Evolutionary conservation across 139 green algal species (phyloP), one percentile per base, ranked within the genome.

Genomic region (Trebouxia sp.): DNA sequence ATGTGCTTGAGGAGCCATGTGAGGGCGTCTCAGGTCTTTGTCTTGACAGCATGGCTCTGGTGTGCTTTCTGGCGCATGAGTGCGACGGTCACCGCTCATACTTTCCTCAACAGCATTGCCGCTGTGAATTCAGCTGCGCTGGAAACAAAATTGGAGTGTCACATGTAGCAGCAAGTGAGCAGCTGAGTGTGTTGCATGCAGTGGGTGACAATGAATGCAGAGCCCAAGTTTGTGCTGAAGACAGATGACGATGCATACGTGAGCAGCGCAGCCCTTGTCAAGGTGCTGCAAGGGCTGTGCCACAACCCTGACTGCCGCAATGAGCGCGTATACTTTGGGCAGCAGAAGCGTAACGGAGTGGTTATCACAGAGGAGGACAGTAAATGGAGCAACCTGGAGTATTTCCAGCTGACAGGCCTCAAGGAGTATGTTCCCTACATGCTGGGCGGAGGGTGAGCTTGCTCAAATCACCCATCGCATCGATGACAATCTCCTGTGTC

Each of bases 331-430:
- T 81, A 81, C 24, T 42, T 81, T 51, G 76, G 69, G 26, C 69
- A 67, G 76, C 55, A 81, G 76, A 81, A 81, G 55, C 55, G 76
- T 3, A 62, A 81, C 39, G 76, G 76, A 2, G 76, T 81, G 7
- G 76, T 81, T 55, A 81, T 81, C 41, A 81, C 76, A 12, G 76
- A 81, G 55, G 76, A 72, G 17, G 76, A 69, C 76, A 81, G 65
- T 38, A 81, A 81, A 28, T 81, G 76, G 76, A 56, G 53, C 37
- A 81, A 81, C 17, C 24, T 81, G 26, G 76, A 81, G 55, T 81
- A 81, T 55, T 81, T 72, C 37, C 76, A 81, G 69, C 76, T 81
- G 38, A 81, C 76, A 39, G 76, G 76, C 26, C 30, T 74, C 26
- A 48, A 48, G 8, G 51, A 74, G 37, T 81, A 81, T 62, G 76